Percentiles rank a stretch among this genome's conserved stretches.
phyloP scores from a whole-genome alignment of 2,329 filamentous ascomycete genomes.

The Penicillium palitans region DNA sequence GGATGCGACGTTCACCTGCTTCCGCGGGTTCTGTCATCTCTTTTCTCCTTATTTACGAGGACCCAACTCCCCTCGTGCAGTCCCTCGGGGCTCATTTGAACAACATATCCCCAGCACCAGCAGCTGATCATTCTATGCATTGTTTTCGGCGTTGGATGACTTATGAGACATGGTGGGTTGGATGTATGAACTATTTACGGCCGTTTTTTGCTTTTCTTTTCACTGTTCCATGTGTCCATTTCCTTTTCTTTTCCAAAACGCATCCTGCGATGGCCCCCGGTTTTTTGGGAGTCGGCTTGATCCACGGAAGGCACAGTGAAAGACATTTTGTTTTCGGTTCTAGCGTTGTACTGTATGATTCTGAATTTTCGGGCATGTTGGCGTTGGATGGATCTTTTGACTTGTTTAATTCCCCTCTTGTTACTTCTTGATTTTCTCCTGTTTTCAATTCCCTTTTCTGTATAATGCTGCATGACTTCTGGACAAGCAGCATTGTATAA shows the following conservation, averaged over 20 bases:
- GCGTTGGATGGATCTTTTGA: slow-evolving; percentile 21
- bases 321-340: slow-evolving; percentile 20
- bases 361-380: slow-evolving; percentile 12
- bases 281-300: slow-evolving; percentile 1
- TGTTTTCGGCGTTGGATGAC: slow-evolving; percentile 35
- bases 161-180: slow-evolving; percentile 34
- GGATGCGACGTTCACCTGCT: not conserved
- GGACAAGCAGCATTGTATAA: slow-evolving; percentile 5
- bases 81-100: slow-evolving; percentile 10
- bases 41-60: slow-evolving; percentile 7
- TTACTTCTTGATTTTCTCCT: slow-evolving; percentile 8
- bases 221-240: slow-evolving; percentile 19
- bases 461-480: not conserved
- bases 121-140: slow-evolving; percentile 28
- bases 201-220: slow-evolving; percentile 22
- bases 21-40: not conserved
- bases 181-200: slow-evolving; percentile 36
- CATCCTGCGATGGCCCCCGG: slow-evolving; percentile 6
- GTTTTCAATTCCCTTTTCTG: slow-evolving; percentile 4
- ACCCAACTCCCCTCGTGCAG: not conserved
- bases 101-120: slow-evolving; percentile 9
- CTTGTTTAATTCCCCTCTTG: slow-evolving; percentile 27
- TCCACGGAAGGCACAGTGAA: slow-evolving; percentile 20
- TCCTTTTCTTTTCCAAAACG: slow-evolving; percentile 15
- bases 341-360: slow-evolving; percentile 25